phyloP scores from a whole-genome alignment of 2,329 filamentous ascomycete species.

The Chalaropsis thielavioides region DNA sequence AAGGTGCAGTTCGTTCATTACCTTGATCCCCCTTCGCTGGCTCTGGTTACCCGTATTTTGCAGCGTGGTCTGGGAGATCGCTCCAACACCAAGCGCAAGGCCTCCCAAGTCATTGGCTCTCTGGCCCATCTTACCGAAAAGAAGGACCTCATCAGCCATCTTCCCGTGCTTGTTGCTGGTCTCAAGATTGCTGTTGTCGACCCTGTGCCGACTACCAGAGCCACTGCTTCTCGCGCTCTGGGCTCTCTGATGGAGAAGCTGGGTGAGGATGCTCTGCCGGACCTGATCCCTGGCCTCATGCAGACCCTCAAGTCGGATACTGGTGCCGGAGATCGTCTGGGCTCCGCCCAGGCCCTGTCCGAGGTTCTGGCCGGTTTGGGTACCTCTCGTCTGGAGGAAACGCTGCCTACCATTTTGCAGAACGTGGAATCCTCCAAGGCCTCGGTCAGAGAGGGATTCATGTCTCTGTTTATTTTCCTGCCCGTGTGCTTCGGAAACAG shows the following conservation, averaged over 20 bases:
- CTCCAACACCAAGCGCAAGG: slow-evolving; percentile 90
- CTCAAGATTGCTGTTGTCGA: slow-evolving; percentile 82
- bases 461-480: slow-evolving; percentile 98
- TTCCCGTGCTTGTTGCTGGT: slow-evolving; percentile 83
- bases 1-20: slow-evolving; percentile 99
- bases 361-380: slow-evolving; percentile 93
- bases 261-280: slow-evolving; percentile 88
- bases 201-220: slow-evolving; percentile 88
- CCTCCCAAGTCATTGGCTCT: slow-evolving; percentile 94
- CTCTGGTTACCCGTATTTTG: slow-evolving; percentile 85
- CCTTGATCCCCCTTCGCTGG: slow-evolving; percentile 89
- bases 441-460: slow-evolving; percentile 90
- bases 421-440: slow-evolving; percentile 87
- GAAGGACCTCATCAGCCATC: slow-evolving; percentile 79
- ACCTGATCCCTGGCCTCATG: slow-evolving; percentile 96
- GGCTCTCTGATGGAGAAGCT: slow-evolving; percentile 97
- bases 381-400: slow-evolving; percentile 85
- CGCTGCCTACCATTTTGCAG: slow-evolving; percentile 85
- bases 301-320: slow-evolving; percentile 93
- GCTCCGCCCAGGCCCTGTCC: slow-evolving; percentile 88
- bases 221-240: slow-evolving; percentile 87
- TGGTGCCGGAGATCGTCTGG: slow-evolving; percentile 86
- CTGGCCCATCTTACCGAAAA: slow-evolving; percentile 92
- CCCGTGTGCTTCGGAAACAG: slow-evolving; percentile 98
- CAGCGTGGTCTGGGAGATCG: slow-evolving; percentile 83